phyloP scores from a whole-genome alignment of 371 early-diverging fungal genomes.

The Mortierella sp. region DNA sequence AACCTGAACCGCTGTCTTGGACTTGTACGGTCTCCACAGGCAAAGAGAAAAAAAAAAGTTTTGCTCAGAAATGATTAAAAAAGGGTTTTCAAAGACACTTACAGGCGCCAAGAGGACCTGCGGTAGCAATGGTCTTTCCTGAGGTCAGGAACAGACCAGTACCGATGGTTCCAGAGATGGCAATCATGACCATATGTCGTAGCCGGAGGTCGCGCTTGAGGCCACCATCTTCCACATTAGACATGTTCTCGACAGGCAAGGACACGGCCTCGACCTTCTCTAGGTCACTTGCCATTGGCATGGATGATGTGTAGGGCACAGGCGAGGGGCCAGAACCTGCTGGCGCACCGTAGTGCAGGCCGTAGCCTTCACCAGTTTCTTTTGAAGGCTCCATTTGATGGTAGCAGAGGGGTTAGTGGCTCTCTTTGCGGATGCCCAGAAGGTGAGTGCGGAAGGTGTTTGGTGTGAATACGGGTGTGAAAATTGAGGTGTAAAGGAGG shows the following conservation, averaged over 20 bases:
- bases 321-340: too few relatives aligned
- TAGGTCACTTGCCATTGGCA: too few relatives aligned
- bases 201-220: slow-evolving; percentile 68
- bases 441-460: too few relatives aligned
- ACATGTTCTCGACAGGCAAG: slow-evolving; percentile 22
- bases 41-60: not conserved
- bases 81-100: slow-evolving; percentile 2
- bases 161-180: slow-evolving; percentile 82
- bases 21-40: not conserved
- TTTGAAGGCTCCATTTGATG: too few relatives aligned
- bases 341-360: too few relatives aligned
- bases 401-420: too few relatives aligned
- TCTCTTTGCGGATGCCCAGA: too few relatives aligned
- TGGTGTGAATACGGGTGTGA: too few relatives aligned
- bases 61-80: not conserved
- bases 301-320: too few relatives aligned
- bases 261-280: slow-evolving; percentile 10
- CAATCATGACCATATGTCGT: slow-evolving; percentile 85
- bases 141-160: slow-evolving; percentile 90
- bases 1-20: not conserved
- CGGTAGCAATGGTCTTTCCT: slow-evolving; percentile 74
- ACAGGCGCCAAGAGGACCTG: slow-evolving; percentile 83
- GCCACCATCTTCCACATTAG: slow-evolving; percentile 13
- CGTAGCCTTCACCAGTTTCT: too few relatives aligned
- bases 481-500: too few relatives aligned